Evolutionary conservation across 139 green algal genomes (phyloP), one percentile per base, ranked within the genome.

Genomic region (Volvox reticuliferus): DNA sequence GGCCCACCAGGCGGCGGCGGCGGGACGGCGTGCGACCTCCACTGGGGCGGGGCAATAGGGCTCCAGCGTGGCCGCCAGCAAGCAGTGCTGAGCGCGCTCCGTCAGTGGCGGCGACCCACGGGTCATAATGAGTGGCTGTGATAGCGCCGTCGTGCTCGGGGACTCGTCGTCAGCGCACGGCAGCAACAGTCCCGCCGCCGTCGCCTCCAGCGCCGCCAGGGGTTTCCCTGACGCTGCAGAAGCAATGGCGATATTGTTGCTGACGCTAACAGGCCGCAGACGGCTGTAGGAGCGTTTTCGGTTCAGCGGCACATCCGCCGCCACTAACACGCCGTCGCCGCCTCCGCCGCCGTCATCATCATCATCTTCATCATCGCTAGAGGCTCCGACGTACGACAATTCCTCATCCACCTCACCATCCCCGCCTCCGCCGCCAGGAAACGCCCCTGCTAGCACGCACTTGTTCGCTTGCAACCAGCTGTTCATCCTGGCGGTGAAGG

Each of bases 41-140:
- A 55, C 44, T 55, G 44, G 44, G 44, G 44, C 81, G 30, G 44
- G 22, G 81, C 81, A 76, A 6, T 19, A 20, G 0, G 82, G 63
- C n/a, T 88, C 82, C 82, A 88, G 82, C 0, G 62, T 88, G n/a
- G 82, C 65, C 2, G 62, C 82, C 33, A 88, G 82, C 17, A 18
- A 36, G 33, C 63, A 79, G 63, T 79, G 32, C 0, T 22, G 1
- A 0, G 63, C 3, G 24, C 28, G 61, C 12, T 32, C 63, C 21
- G 37, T 65, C 63, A 22, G 21, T 24, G 82, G 82, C 62, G 32
- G 82, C 33, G 82, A 88, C 32, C 63, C 82, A 21, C 35, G 82
- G 3, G 19, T 63, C 61, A 87, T 63, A 20, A 87, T 87, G 5
- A 75, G 55, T 0, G 61, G 55, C 1, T 76, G n/a, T 1, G 55